Conservation (phyloP, 2,329 filamentous ascomycete species). For the Diaporthe sp. region DNA sequence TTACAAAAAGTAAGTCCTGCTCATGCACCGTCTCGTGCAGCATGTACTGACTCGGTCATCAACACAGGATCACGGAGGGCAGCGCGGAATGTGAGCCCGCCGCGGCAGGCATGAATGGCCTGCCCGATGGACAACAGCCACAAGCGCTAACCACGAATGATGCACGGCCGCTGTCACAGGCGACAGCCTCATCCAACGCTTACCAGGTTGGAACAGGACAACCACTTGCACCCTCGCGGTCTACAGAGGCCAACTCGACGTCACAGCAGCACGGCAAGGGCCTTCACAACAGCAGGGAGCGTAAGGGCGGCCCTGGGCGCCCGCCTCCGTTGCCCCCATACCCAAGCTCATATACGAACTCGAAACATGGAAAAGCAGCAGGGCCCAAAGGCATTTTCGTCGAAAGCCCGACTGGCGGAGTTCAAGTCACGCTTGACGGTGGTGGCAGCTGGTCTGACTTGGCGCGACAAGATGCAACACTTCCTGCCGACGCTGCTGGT, state of each 20-base stretch:
- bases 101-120: conserved; percentile 26
- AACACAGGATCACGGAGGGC: conserved; percentile 40
- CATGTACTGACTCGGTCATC: conserved; percentile 31
- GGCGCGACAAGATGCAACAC: conserved; percentile 82
- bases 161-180: conserved; percentile 52
- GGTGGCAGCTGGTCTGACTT: conserved; percentile 92
- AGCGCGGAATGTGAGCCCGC: conserved; percentile 24
- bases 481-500: conserved; percentile 73
- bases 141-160: conserved; percentile 65
- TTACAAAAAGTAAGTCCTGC: conserved; percentile 73
- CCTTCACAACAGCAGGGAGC: conserved; percentile 23
- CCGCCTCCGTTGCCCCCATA: conserved; percentile 57
- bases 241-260: conserved; percentile 15
- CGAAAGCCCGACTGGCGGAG: conserved; percentile 81
- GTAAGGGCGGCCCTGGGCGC: conserved; percentile 41
- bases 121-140: conserved; percentile 40
- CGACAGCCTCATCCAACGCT: conserved; percentile 39
- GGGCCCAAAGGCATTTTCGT: conserved; percentile 73
- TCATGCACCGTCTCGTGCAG: background rate
- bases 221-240: conserved; percentile 26
- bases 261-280: conserved; percentile 8
- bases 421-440: conserved; percentile 92
- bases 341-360: conserved; percentile 56
- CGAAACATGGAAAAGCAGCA: conserved; percentile 48
- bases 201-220: conserved; percentile 34